These are phyloP conservation scores for Westerdykella sp. DNA, from an alignment of 2,329 filamentous ascomycete genomes.

Conservation along the genomic window DNA sequence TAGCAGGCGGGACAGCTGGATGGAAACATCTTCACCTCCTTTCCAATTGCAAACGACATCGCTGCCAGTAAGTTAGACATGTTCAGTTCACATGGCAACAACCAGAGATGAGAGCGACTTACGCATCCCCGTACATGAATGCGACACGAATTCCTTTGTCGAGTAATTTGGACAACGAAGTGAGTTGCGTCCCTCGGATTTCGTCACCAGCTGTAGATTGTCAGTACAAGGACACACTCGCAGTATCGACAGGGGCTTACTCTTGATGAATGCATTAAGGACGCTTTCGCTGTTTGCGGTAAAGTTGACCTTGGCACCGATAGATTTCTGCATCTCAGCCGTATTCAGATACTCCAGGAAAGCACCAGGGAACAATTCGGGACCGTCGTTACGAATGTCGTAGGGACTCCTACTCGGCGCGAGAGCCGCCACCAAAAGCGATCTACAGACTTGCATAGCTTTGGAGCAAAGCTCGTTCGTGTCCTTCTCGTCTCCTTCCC, in stretches of 20 bases:
- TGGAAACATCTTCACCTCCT: slow-evolving; percentile 67
- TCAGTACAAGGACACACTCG: slow-evolving; percentile 6
- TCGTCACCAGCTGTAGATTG: slow-evolving; percentile 39
- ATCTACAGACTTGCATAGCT: slow-evolving; percentile 16
- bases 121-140: slow-evolving; percentile 61
- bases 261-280: slow-evolving; percentile 33
- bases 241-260: slow-evolving; percentile 7
- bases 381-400: slow-evolving; percentile 40
- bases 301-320: slow-evolving; percentile 48
- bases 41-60: slow-evolving; percentile 56
- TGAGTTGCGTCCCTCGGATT: slow-evolving; percentile 36
- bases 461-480: slow-evolving; percentile 29
- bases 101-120: neutral
- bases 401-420: slow-evolving; percentile 35
- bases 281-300: slow-evolving; percentile 41
- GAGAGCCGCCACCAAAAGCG: slow-evolving; percentile 2
- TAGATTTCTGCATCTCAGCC: slow-evolving; percentile 42
- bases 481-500: slow-evolving; percentile 23
- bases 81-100: neutral
- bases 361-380: slow-evolving; percentile 36
- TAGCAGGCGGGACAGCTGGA: slow-evolving; percentile 43
- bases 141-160: slow-evolving; percentile 49
- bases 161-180: slow-evolving; percentile 40
- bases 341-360: slow-evolving; percentile 49
- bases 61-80: slow-evolving; percentile 1